Conservation (phyloP, 495 filamentous ascomycete genomes). For the Tetracladium setigerum region DNA sequence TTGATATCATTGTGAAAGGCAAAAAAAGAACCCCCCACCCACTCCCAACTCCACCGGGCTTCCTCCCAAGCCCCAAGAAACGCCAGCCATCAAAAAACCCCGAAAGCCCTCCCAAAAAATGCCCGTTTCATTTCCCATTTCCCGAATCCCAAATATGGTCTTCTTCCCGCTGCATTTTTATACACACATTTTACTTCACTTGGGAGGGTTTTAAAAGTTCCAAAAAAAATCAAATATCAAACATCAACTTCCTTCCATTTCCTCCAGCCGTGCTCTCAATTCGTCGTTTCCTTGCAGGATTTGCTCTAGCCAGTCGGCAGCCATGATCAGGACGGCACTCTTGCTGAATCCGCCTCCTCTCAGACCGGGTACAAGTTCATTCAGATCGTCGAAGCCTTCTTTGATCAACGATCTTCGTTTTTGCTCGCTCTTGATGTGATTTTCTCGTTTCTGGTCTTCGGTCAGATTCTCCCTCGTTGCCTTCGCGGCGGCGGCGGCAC, state of each 20-base stretch:
- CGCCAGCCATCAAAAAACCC: too few species aligned
- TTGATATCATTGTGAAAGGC: too few species aligned
- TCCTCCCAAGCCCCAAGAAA: too few species aligned
- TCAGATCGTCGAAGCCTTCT: conserved; percentile 67
- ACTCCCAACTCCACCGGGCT: too few species aligned
- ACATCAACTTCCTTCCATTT: conserved; percentile 31
- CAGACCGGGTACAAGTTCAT: conserved; percentile 62
- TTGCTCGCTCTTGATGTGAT: conserved; percentile 86
- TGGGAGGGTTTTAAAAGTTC: too few species aligned
- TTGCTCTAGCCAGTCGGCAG: conserved; percentile 66
- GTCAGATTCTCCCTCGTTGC: conserved; percentile 65
- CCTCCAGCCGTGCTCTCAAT: conserved; percentile 36
- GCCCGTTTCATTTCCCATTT: too few species aligned
- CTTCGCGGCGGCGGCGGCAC: conserved; percentile 29
- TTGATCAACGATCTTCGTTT: conserved; percentile 74
- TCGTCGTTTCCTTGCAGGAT: conserved; percentile 59
- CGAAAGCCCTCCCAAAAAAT: too few species aligned
- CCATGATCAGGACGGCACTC: conserved; percentile 62
- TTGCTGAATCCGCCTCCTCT: conserved; percentile 68
- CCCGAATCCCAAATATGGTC: too few species aligned
- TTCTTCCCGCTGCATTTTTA: too few species aligned
- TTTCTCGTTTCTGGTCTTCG: conserved; percentile 76
- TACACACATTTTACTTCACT: too few species aligned
- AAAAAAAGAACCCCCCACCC: too few species aligned
- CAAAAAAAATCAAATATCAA: too few species aligned